Evolutionary conservation across 148 eudicot genomes (phyloP).

Genomic region (Rhododendron ovatum): DNA sequence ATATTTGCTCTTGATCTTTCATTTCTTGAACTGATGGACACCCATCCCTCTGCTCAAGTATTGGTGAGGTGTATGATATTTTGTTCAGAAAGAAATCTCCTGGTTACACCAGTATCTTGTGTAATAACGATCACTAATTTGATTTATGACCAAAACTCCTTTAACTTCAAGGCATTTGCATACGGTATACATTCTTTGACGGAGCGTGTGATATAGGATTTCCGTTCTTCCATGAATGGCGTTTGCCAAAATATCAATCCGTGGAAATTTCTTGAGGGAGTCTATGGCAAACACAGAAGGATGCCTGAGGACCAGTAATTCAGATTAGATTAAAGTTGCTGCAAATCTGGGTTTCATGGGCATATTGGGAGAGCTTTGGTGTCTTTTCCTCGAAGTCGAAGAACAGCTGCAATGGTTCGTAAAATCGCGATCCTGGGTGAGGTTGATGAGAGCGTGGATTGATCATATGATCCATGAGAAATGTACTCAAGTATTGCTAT

Average conservation of each 20-base stretch:
- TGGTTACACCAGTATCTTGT: not conserved
- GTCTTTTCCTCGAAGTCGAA: not conserved
- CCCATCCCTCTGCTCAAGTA: no score
- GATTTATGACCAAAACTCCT: not conserved
- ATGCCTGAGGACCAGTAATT: no score
- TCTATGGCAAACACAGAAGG: no score
- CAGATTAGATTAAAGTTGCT: not conserved
- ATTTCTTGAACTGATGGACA: not conserved
- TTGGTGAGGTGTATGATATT: no score
- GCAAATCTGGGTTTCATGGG: not conserved
- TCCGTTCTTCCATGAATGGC: not conserved
- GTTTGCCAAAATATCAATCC: not conserved
- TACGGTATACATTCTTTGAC: not conserved
- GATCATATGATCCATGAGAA: not conserved
- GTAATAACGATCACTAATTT: not conserved
- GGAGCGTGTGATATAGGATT: not conserved
- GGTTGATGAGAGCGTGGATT: not conserved
- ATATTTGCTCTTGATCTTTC: not conserved
- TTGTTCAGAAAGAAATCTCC: not conserved
- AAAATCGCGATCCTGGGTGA: not conserved
- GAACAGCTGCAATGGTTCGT: not conserved
- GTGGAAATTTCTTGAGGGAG: not conserved
- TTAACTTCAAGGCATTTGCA: not conserved
- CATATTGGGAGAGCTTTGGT: not conserved
- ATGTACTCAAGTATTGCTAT: not conserved